phyloP scores from a whole-genome alignment of 1,139 yeast species.

The Sugiyamaella japonica region DNA sequence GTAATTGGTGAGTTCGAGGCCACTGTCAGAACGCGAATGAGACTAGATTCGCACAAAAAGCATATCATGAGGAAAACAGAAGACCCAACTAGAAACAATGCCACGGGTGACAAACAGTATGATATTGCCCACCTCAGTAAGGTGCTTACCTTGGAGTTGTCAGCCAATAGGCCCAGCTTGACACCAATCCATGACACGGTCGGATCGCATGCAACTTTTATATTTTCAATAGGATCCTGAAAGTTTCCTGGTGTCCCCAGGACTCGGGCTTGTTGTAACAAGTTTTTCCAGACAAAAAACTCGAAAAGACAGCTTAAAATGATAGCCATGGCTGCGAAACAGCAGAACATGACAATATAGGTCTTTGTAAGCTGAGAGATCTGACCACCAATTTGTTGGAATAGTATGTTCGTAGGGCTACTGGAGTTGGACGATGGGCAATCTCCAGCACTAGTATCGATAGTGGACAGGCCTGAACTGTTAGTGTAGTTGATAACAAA shows the following conservation, averaged over 20 bases:
- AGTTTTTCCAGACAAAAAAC: conserved; percentile 23
- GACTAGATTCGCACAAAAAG: conserved; percentile 14
- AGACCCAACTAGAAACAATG: conserved; percentile 6
- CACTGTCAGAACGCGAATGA: conserved; percentile 1
- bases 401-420: not conserved
- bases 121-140: conserved; percentile 21
- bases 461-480: not conserved
- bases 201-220: conserved; percentile 17
- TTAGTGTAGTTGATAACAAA: not conserved
- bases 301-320: conserved; percentile 20
- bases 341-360: conserved; percentile 19
- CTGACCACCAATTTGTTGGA: not conserved
- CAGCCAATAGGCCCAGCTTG: not conserved
- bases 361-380: conserved; percentile 11
- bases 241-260: conserved; percentile 23
- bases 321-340: conserved; percentile 19
- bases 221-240: conserved; percentile 23
- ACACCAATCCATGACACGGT: conserved; percentile 7
- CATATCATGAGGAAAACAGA: conserved; percentile 13
- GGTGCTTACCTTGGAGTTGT: not conserved
- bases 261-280: conserved; percentile 19
- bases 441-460: not conserved
- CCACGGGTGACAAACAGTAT: conserved; percentile 18
- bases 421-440: not conserved
- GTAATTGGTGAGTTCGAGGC: conserved; percentile 1